phyloP scores from a whole-genome alignment of 2,329 filamentous ascomycete species.

The Trichophyton equinum region DNA sequence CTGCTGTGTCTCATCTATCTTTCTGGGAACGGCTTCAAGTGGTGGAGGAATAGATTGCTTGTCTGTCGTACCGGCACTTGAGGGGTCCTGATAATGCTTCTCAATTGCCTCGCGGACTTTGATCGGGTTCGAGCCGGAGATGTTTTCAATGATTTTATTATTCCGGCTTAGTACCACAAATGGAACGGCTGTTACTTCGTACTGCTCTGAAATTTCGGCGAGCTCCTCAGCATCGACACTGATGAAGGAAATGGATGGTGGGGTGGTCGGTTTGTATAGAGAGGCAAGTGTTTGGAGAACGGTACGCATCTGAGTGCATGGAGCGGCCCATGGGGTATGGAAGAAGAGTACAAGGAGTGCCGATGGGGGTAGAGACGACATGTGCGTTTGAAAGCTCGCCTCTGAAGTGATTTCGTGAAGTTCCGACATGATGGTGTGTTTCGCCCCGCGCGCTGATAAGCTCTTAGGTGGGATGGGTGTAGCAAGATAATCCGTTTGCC shows the following conservation, averaged over 20 bases:
- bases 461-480: neutral
- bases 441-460: neutral
- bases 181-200: conserved; percentile 89
- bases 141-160: conserved; percentile 63
- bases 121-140: conserved; percentile 79
- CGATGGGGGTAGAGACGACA: conserved; percentile 52
- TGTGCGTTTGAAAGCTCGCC: conserved; percentile 57
- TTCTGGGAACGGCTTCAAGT: conserved; percentile 29
- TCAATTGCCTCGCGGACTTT: conserved; percentile 81
- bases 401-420: conserved; percentile 66
- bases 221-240: conserved; percentile 91
- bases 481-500: neutral
- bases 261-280: conserved; percentile 61
- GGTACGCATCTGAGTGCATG: conserved; percentile 84
- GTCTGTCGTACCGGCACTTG: conserved; percentile 21
- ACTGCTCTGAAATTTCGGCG: conserved; percentile 78
- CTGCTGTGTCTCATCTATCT: conserved; percentile 17
- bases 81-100: conserved; percentile 51
- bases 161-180: conserved; percentile 74
- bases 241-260: conserved; percentile 64
- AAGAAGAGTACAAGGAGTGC: conserved; percentile 81
- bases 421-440: conserved; percentile 49
- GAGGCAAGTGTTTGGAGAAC: conserved; percentile 75
- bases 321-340: conserved; percentile 91
- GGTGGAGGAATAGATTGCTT: conserved; percentile 28